Base-by-base conservation (phyloP, 73 alveolate genomes). In the Paramecium pentaurelia region DNA sequence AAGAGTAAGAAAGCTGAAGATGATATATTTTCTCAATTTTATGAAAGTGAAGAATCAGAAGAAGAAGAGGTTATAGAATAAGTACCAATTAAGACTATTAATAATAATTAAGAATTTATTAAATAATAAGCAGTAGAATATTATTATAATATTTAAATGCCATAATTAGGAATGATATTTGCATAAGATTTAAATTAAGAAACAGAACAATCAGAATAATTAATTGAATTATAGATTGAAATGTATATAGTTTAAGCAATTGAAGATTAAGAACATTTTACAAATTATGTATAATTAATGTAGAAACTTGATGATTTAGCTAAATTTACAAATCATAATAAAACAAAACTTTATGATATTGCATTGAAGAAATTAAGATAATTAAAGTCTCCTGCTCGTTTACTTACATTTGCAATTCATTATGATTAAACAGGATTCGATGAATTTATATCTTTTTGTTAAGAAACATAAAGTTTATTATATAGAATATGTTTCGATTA, bases 21-120 rank as follows among this genome's bases (percentile, higher is more conserved):
- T 80, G 91, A 80, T 49, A 80, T 80, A 20, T 80, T 80, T 80
- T 80, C 91, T 27, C 27, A 42, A 47, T 80, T 80, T 80, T 80
- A 80, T 80, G 91, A 80, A 28, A 64, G 84, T 64, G 84, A 64
- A 4, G 91, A 80, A 36, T 49, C 91, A 20, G 71, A 42, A 25
- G 77, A 80, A 12, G 91, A 80, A 25, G 91, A 80, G 20, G 91
- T 80, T 12, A 47, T 45, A 12, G 37, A 80, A 25, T 25, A 32
- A 44, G 71, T 80, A 1, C 77, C 71, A 20, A 36, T 80, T 9
- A 80, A 80, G 36, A 45, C 11, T 8, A 47, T 80, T 1, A 45
- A 44, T 45, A 77, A 80, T 8, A 80, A 80, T 44, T n/a, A 44
- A 47, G 75, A 40, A 80, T 80, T 32, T 10, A 25, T 80, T 2